A percentile compares a stretch with the other conserved stretches of the same genome.
These are phyloP conservation scores for Hemerocallis citrina DNA, from an alignment of 106 monocot species.

Conservation along the genomic window DNA sequence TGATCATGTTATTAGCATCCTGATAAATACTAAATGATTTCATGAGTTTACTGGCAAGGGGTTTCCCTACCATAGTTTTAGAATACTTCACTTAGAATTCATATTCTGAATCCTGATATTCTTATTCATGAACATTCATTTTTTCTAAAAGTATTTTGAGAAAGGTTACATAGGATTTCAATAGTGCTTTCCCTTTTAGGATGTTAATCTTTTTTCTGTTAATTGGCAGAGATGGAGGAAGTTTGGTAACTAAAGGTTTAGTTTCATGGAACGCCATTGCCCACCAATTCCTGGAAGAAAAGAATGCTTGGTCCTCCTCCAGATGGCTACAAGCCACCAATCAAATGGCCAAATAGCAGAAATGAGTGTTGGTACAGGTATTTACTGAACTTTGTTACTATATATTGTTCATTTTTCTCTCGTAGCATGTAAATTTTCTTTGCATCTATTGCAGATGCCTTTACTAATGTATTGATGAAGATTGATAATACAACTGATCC, in stretches of 20 bases:
- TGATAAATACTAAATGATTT: background rate
- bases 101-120: no score
- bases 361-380: conserved; percentile 92
- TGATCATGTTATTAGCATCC: background rate
- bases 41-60: background rate
- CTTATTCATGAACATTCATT: background rate
- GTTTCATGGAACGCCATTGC: conserved; percentile 85
- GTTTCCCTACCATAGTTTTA: no score
- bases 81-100: no score
- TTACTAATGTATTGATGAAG: background rate
- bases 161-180: background rate
- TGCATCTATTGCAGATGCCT: background rate
- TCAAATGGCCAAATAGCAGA: conserved; percentile 90
- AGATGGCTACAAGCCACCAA: conserved; percentile 63
- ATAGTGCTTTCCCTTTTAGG: background rate
- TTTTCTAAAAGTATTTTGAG: background rate
- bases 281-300: conserved; percentile 60
- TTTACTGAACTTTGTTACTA: background rate
- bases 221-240: conserved; percentile 74
- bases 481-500: background rate
- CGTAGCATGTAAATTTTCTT: background rate
- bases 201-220: background rate
- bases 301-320: conserved; percentile 85
- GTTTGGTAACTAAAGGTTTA: conserved; percentile 68
- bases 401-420: background rate